Percentiles rank a stretch among this genome's conserved stretches.
Evolutionary conservation across 345 rosid species (phyloP).

Genomic region (Aquilaria yunnanensis): DNA sequence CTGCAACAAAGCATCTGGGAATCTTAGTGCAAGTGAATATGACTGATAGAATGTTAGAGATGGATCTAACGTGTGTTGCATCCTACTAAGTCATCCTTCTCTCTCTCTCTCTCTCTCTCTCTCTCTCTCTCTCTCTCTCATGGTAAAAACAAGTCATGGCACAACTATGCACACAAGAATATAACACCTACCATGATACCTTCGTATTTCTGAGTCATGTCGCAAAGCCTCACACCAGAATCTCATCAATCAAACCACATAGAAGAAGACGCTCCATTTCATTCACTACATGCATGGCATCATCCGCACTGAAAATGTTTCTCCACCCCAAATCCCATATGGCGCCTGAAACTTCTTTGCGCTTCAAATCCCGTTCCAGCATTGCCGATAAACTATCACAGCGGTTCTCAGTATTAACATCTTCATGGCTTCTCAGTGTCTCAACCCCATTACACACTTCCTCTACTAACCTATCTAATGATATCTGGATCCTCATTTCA

Average conservation of each 20-base stretch:
- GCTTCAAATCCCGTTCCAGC: slow-evolving; percentile 50
- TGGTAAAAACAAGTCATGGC: too few species aligned
- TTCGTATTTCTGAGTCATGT: slow-evolving; percentile 1
- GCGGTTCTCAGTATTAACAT: slow-evolving; percentile 18
- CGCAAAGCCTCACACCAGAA: slow-evolving; percentile 15
- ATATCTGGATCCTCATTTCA: slow-evolving; percentile 19
- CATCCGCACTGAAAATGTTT: slow-evolving; percentile 42
- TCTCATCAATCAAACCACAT: slow-evolving; percentile 51
- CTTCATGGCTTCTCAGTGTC: slow-evolving; percentile 33
- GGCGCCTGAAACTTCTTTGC: slow-evolving; percentile 43
- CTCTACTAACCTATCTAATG: slow-evolving; percentile 48
- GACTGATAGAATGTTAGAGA: too few species aligned
- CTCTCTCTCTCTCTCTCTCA: too few species aligned
- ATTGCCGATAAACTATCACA: slow-evolving; percentile 30
- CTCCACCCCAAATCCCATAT: slow-evolving; percentile 85
- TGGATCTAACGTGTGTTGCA: too few species aligned
- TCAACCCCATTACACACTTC: slow-evolving; percentile 49
- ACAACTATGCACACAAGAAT: slow-evolving; percentile 13
- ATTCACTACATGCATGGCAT: slow-evolving; percentile 42
- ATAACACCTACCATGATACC: slow-evolving; percentile 2
- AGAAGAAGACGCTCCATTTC: slow-evolving; percentile 55
- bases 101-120: too few species aligned
- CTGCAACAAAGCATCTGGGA: too few species aligned
- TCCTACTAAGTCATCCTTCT: not conserved
- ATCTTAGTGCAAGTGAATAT: too few species aligned